These are phyloP conservation scores for Chenopodium album DNA, from an alignment of 148 eudicot genomes.

Conservation along the genomic window DNA sequence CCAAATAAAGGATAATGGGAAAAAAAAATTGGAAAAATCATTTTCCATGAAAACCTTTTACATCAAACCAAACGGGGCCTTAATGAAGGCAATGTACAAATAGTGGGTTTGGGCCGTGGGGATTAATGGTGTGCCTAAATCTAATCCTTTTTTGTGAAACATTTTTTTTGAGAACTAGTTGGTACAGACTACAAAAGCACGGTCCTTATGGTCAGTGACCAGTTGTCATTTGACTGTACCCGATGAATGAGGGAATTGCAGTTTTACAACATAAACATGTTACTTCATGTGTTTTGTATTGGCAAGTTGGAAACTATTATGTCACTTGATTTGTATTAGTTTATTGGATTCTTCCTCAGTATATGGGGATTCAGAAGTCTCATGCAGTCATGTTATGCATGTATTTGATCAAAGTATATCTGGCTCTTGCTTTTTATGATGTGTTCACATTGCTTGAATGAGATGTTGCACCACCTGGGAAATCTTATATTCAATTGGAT, in stretches of 20 bases:
- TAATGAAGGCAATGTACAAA: neutral
- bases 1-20: too few relatives aligned
- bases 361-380: neutral
- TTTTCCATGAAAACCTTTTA: too few relatives aligned
- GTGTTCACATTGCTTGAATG: neutral
- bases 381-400: neutral
- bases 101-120: neutral
- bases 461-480: neutral
- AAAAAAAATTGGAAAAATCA: too few relatives aligned
- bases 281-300: conserved; percentile 1
- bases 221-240: conserved; percentile 21
- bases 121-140: neutral
- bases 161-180: neutral
- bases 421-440: neutral
- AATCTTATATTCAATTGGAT: neutral
- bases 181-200: neutral
- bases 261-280: conserved; percentile 5
- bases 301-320: neutral
- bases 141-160: neutral
- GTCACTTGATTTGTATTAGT: conserved; percentile 1
- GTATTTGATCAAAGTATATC: neutral
- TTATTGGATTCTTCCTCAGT: neutral
- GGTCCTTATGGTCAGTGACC: neutral
- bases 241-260: conserved; percentile 16
- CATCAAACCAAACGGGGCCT: too few relatives aligned